Evolutionary conservation across 73 alveolate species (phyloP).

Genomic region (Paramecium tetraurelia): DNA sequence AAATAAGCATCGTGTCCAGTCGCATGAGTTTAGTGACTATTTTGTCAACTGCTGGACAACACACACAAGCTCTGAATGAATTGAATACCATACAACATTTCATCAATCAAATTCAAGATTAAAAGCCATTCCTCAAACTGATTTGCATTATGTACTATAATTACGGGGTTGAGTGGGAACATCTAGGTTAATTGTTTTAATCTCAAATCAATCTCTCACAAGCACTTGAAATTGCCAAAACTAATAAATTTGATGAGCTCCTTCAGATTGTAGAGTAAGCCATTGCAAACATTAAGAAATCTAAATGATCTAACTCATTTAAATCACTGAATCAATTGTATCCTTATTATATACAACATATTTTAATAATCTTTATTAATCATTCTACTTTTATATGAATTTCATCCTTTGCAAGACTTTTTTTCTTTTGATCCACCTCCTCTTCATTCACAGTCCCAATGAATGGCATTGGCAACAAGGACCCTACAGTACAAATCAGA

Average conservation of each 20-base stretch:
- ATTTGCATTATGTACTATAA: slow-evolving; percentile 38
- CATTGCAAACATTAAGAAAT: background rate
- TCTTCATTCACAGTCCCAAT: slow-evolving; percentile 25
- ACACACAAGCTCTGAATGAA: slow-evolving; percentile 2
- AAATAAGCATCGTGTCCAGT: background rate
- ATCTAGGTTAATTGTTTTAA: background rate
- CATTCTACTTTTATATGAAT: slow-evolving; percentile 8
- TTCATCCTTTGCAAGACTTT: background rate
- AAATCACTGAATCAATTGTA: background rate
- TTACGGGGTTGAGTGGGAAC: slow-evolving; percentile 40
- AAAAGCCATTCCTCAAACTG: background rate
- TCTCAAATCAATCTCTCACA: background rate
- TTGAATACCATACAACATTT: background rate
- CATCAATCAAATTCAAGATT: background rate
- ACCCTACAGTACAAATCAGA: background rate
- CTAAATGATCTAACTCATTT: background rate
- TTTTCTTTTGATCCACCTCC: background rate
- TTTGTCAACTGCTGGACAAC: background rate
- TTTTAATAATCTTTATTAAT: background rate
- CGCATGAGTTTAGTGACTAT: background rate
- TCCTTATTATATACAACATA: background rate
- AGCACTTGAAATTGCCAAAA: background rate
- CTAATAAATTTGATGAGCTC: background rate
- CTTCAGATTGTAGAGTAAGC: background rate
- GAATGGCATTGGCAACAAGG: slow-evolving; percentile 22